Evolutionary conservation across 495 filamentous ascomycete species (phyloP).

Genomic region (Podospora pseudoanserina): DNA sequence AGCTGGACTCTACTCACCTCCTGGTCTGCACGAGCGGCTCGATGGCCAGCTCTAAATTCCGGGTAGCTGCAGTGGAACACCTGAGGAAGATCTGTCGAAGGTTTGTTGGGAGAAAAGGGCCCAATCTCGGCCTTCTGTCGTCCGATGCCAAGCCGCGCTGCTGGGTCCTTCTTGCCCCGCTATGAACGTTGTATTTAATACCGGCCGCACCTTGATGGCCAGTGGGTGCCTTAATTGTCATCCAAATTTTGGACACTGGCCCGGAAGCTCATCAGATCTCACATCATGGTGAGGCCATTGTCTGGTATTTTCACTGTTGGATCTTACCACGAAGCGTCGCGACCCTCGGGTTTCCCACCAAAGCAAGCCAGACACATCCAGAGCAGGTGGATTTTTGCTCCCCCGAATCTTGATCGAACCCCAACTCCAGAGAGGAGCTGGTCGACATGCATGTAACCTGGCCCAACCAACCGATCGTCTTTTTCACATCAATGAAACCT

Average conservation of each 20-base stretch:
- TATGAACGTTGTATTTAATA: neutral
- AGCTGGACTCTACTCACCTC: neutral
- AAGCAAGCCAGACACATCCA: neutral
- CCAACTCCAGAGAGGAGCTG: neutral
- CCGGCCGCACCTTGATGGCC: constrained; percentile 4
- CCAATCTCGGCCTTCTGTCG: constrained; percentile 8
- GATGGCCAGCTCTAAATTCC: constrained; percentile 5
- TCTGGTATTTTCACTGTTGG: neutral
- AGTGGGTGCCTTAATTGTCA: neutral
- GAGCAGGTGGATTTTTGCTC: neutral
- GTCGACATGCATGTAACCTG: neutral
- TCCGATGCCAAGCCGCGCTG: constrained; percentile 10
- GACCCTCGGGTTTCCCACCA: neutral
- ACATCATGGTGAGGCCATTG: neutral
- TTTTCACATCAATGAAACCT: neutral
- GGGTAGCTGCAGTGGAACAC: constrained; percentile 11
- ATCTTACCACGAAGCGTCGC: neutral
- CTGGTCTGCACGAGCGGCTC: constrained; percentile 5
- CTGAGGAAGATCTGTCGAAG: constrained; percentile 4
- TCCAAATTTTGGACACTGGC: neutral
- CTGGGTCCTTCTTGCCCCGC: constrained; percentile 4
- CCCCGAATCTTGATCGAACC: neutral
- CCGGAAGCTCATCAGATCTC: neutral
- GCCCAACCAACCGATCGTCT: neutral
- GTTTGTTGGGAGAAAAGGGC: neutral